A percentile compares a stretch with the other conserved stretches of the same genome.
These are phyloP conservation scores for Fraxinus sp. DNA, from an alignment of 305 asterid species.

Conservation along the genomic window DNA sequence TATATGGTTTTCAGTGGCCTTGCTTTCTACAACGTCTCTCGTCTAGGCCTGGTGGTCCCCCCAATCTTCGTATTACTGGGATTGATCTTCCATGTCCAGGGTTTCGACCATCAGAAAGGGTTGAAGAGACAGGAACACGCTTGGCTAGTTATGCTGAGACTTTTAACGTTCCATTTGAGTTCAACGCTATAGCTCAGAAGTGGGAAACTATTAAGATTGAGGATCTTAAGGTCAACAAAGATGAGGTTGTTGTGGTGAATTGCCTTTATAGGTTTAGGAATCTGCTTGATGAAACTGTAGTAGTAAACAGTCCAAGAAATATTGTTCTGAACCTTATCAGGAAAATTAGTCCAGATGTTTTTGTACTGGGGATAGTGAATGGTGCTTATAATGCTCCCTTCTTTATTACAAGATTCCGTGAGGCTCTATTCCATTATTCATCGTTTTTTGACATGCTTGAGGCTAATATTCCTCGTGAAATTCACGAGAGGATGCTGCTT, in stretches of 20 bases:
- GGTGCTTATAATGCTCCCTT: conserved; percentile 85
- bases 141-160: conserved; percentile 66
- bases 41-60: conserved; percentile 71
- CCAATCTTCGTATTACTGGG: conserved; percentile 74
- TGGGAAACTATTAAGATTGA: conserved; percentile 82
- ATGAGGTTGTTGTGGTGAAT: conserved; percentile 70
- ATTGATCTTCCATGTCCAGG: conserved; percentile 85
- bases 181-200: conserved; percentile 74
- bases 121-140: conserved; percentile 83
- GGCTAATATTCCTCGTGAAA: conserved; percentile 64
- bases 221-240: conserved; percentile 60
- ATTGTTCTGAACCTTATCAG: conserved; percentile 64
- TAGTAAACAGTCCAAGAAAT: conserved; percentile 73
- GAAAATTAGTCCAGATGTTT: conserved; percentile 64
- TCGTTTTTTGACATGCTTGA: conserved; percentile 79
- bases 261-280: conserved; percentile 55
- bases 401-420: conserved; percentile 78
- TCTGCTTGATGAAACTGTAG: conserved; percentile 80
- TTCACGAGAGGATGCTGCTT: conserved; percentile 64
- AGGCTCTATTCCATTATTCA: conserved; percentile 75
- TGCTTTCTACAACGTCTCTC: conserved; percentile 68
- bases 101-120: conserved; percentile 73
- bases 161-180: conserved; percentile 72
- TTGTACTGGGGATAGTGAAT: conserved; percentile 57
- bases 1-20: conserved; percentile 94